Evolutionary conservation across 345 rosid genomes (phyloP), one percentile per base, ranked within the genome.

Genomic region (Heritiera littoralis): DNA sequence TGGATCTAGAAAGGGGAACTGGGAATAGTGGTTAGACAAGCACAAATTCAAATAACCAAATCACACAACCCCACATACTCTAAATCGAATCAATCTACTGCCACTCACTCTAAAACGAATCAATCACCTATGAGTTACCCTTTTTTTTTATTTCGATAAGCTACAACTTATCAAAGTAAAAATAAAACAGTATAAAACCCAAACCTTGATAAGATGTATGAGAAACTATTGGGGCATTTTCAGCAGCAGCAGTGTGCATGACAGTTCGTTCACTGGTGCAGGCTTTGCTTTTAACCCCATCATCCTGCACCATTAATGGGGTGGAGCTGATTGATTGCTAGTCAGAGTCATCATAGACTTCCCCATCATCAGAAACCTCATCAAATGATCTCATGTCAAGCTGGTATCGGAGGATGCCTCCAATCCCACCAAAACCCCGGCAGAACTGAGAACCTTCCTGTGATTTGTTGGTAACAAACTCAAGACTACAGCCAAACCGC

Each of bases 401-500:
- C 81, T 87, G 91, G 83, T 91, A 86, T 12, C 92, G 91, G 30
- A 91, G 92, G 52, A 91, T 87, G 41, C 94, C 94, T 14, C 94
- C 94, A 69, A 89, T 88, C 48, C 94, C 94, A 8, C 94, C 94
- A 85, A 89, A 89, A 15, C 92, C 94, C 56, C 94, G 81, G 83
- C 90, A 91, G 78, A 91, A 89, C 85, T 91, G 92, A 72, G 94
- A 91, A 28, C 91, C 94, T 77, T 91, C 92, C 67, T 91, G 90
- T 6, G 94, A 89, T 52, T 89, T 89, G 85, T 91, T 91, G 32
- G 94, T 91, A 68, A 91, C 91, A 78, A 91, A 89, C 86, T 91
- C 90, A 0, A 91, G 90, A 2, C 78, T 69, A 81, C 94, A 91
- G 41, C 94, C 94, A 81, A 89, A 91, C 56, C 71, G 73, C 88